Conservation (phyloP, 768 basidiomycete genomes). For the Sutorius australiensis region DNA sequence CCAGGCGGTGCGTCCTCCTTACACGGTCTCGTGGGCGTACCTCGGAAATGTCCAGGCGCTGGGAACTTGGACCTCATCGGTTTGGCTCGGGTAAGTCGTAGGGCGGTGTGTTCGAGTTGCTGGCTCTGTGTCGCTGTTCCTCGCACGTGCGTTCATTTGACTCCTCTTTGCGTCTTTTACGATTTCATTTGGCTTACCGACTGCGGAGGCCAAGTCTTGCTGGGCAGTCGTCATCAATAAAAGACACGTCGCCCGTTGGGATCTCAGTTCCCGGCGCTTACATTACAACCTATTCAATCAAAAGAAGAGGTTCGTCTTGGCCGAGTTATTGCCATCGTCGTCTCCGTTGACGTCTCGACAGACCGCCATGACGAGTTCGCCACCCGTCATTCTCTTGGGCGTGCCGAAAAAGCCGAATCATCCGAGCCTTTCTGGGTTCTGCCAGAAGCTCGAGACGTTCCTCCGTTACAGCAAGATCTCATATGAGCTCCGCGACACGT, state of each 20-base stretch:
- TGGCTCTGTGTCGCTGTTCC: no score
- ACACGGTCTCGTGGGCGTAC: not conserved
- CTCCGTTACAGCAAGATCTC: slow-evolving; percentile 25
- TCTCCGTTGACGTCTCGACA: not conserved
- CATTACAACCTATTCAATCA: no score
- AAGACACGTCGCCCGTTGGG: not conserved
- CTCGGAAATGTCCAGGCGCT: no score
- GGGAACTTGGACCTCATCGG: not conserved
- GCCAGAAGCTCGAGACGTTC: slow-evolving; percentile 34
- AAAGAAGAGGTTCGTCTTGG: slow-evolving; percentile 1
- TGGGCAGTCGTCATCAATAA: not conserved
- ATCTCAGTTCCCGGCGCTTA: not conserved
- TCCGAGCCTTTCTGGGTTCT: slow-evolving; percentile 31
- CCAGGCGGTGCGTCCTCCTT: not conserved
- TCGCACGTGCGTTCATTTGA: no score
- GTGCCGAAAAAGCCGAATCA: slow-evolving; percentile 18
- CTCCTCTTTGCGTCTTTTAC: no score
- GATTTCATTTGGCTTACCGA: not conserved
- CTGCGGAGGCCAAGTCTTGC: slow-evolving; percentile 5
- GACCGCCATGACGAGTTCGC: slow-evolving; percentile 16
- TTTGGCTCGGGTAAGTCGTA: no score
- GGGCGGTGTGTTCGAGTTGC: no score
- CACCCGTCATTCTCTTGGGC: slow-evolving; percentile 27
- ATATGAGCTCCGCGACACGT: slow-evolving; percentile 26
- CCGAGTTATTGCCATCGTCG: not conserved